These are phyloP conservation scores for Picea engelmannii DNA, from an alignment of 83 land plant species.

Conservation along the genomic window DNA sequence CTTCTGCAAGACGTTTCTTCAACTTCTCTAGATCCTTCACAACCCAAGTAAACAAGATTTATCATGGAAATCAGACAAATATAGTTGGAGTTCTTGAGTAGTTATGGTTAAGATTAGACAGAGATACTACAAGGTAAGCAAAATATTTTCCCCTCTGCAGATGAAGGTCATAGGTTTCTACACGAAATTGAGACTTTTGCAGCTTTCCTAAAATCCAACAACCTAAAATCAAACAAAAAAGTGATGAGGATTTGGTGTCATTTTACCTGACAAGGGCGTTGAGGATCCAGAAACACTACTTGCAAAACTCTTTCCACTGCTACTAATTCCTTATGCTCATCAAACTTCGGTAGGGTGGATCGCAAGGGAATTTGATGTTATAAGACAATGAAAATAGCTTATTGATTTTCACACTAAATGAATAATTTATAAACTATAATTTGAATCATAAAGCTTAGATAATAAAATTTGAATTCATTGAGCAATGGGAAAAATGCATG, in stretches of 20 bases:
- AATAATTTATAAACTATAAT: not conserved
- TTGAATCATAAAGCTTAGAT: not conserved
- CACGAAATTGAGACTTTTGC: not conserved
- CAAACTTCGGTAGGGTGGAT: conserved; percentile 49
- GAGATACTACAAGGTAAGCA: not conserved
- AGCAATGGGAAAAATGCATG: not conserved
- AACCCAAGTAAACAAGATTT: conserved; percentile 9
- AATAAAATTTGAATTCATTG: not conserved
- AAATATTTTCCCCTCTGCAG: not conserved
- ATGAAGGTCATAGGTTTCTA: not conserved
- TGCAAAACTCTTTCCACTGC: conserved; percentile 72
- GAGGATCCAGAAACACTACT: conserved; percentile 76
- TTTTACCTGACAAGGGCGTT: conserved; percentile 69
- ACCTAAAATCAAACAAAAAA: not conserved
- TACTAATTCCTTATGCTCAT: conserved; percentile 81
- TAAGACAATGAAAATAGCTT: not conserved
- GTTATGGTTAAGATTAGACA: not conserved
- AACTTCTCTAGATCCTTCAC: conserved; percentile 57
- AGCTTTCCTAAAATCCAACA: not conserved
- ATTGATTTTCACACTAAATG: not conserved
- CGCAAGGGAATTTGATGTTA: not conserved
- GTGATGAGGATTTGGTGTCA: not conserved
- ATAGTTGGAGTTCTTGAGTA: not conserved
- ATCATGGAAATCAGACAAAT: not conserved
- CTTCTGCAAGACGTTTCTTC: conserved; percentile 57